Conservation (phyloP, 768 basidiomycete genomes). For the Leucosporidium scottii region DNA sequence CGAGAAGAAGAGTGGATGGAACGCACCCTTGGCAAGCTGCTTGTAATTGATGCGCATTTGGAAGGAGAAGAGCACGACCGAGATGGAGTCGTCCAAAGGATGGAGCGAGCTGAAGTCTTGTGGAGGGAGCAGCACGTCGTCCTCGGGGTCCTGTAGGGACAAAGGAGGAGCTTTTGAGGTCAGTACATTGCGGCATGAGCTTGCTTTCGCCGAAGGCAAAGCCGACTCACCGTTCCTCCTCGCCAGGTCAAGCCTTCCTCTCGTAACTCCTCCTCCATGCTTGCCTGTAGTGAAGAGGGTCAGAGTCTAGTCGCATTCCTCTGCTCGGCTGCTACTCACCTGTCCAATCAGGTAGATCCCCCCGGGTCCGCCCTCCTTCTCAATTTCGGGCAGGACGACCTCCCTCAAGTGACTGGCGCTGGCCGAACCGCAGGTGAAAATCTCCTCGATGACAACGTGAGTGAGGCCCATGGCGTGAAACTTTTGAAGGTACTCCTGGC, state of each 20-base stretch:
- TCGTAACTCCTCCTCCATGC: conserved; percentile 82
- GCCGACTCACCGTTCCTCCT: conserved; percentile 77
- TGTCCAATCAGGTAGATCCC: conserved; percentile 91
- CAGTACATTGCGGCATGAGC: no score
- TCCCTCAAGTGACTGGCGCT: conserved; percentile 73
- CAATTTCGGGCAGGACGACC: conserved; percentile 51
- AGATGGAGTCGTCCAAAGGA: conserved; percentile 58
- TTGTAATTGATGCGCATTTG: conserved; percentile 82
- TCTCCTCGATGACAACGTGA: conserved; percentile 63
- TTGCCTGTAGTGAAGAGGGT: conserved; percentile 37
- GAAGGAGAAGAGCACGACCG: conserved; percentile 80
- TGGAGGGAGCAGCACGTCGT: conserved; percentile 68
- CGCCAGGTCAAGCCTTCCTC: conserved; percentile 71
- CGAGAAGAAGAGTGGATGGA: no score
- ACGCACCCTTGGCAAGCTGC: conserved; percentile 62
- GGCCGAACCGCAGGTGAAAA: conserved; percentile 87
- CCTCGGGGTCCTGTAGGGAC: conserved; percentile 80
- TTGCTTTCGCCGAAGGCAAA: no score
- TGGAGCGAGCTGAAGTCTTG: conserved; percentile 51
- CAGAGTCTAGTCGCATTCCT: no score
- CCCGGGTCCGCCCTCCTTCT: conserved; percentile 56
- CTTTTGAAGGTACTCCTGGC: conserved; percentile 74
- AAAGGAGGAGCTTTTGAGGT: no score
- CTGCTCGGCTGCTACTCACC: conserved; percentile 35
- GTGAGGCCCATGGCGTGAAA: conserved; percentile 44